Evolutionary conservation across 2,329 filamentous ascomycete species (phyloP), one percentile per base, ranked within the genome.

Genomic region (Setomelanomma holmii): DNA sequence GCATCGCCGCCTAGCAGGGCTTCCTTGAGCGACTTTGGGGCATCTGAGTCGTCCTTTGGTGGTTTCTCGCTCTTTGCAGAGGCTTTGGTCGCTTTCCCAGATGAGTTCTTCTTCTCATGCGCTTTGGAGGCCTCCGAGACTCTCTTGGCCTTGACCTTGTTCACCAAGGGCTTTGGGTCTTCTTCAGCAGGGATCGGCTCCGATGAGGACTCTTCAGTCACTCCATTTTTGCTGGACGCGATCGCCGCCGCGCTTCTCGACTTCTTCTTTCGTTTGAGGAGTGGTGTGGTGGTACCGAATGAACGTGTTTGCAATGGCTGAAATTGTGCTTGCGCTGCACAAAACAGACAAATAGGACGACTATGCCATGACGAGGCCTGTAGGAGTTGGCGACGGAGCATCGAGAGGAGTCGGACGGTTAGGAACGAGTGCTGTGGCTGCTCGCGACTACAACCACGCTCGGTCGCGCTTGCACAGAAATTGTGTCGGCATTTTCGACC

Each of bases 341-440:
- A 69, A 45, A 63, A 53, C 10, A 63, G 60, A 49, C 66, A 67
- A 12, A 64, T 42, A 30, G 60, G 45, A 4, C 41, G 27, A 14
- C 40, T 52, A 35, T 45, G 60, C 61, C 54, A 58, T 58, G 55
- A 51, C 51, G 56, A 53, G 49, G 61, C 57, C 40, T 48, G 60
- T 21, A 59, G 51, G 45, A 70, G 53, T 14, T 56, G 55, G 43
- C 63, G 64, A 45, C 59, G 58, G 49, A 70, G 66, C 69, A 72
- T 72, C 20, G 55, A 44, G 53, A 52, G 46, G 39, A 7, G 38
- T 4, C n/a, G 30, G 19, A 39, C 34, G 24, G 41, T n/a, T 36
- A 42, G 45, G 42, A 50, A 55, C 53, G 45, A 51, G 36, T 22
- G 56, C 16, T 10, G 39, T n/a, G 22, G 41, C 10, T 21, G 17